phyloP scores from a whole-genome alignment of 2,329 filamentous ascomycete genomes.

The Arthrobotrys entomopaga region DNA sequence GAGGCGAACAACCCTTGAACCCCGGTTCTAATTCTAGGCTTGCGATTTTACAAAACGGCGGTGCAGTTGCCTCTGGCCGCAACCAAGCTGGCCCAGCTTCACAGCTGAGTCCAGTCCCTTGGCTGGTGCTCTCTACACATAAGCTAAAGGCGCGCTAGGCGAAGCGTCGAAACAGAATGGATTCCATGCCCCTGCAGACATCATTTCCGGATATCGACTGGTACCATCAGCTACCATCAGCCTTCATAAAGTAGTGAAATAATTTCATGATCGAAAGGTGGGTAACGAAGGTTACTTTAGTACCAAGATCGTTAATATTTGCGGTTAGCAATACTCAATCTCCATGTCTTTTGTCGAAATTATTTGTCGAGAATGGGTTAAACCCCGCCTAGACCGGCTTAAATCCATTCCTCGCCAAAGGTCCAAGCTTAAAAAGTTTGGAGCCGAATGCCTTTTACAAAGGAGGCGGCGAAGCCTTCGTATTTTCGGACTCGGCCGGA shows the following conservation, averaged over 20 bases:
- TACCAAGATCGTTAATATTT: not conserved
- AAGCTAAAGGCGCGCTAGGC: slow-evolving; percentile 18
- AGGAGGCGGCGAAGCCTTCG: too few relatives aligned
- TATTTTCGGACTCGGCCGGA: too few relatives aligned
- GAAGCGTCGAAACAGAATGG: slow-evolving; percentile 16
- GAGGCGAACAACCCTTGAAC: slow-evolving; percentile 6
- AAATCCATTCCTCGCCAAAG: too few relatives aligned
- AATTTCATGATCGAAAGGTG: slow-evolving; percentile 32
- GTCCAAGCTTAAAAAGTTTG: too few relatives aligned
- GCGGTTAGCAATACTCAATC: not conserved
- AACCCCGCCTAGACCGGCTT: too few relatives aligned
- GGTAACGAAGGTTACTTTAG: not conserved
- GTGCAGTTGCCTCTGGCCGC: slow-evolving; percentile 17
- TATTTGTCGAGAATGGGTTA: too few relatives aligned
- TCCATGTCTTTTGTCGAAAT: too few relatives aligned
- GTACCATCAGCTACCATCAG: not conserved
- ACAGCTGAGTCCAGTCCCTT: not conserved
- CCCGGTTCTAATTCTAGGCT: slow-evolving; percentile 16
- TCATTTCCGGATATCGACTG: slow-evolving; percentile 32
- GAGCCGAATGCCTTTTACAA: too few relatives aligned
- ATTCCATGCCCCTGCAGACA: slow-evolving; percentile 29
- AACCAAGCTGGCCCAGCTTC: too few relatives aligned
- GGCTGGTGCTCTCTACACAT: slow-evolving; percentile 3
- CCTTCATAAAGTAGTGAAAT: slow-evolving; percentile 11
- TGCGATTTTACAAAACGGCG: slow-evolving; percentile 17